Conservation (phyloP, 176 grass and related monocot species). For the Triticum dicoccoides region DNA sequence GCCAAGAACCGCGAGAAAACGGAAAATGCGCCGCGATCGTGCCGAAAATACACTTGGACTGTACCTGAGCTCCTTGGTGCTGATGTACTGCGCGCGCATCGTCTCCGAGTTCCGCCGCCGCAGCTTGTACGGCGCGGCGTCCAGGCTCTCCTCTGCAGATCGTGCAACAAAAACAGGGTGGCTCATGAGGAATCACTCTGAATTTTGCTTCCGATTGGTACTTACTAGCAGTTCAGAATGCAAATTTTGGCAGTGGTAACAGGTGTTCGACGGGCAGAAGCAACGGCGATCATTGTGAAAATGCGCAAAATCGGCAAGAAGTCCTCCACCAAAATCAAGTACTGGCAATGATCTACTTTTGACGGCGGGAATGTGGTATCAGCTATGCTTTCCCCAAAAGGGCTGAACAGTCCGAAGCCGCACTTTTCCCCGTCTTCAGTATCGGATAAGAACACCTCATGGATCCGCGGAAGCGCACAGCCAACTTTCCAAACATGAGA, state of each 20-base stretch:
- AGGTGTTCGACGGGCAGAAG: neutral
- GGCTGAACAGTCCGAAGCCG: neutral
- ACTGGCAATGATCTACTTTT: neutral
- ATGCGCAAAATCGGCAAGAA: neutral
- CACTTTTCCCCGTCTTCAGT: neutral
- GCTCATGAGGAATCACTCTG: neutral
- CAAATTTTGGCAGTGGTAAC: neutral
- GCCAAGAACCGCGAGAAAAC: neutral
- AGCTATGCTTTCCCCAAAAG: conserved; percentile 8
- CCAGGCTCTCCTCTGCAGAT: conserved; percentile 35
- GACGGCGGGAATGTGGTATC: neutral
- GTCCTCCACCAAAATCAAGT: neutral
- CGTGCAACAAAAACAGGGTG: neutral
- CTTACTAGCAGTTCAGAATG: too few species aligned
- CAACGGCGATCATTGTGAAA: neutral
- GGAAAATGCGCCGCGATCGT: neutral
- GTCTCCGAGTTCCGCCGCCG: conserved; percentile 84
- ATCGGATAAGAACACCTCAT: conserved; percentile 19
- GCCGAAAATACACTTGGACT: neutral
- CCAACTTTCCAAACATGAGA: neutral
- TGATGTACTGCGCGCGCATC: conserved; percentile 86
- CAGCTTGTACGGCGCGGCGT: conserved; percentile 56
- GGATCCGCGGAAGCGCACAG: neutral
- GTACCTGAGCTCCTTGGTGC: conserved; percentile 77
- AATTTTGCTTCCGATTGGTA: neutral